phyloP scores from a whole-genome alignment of 2,329 filamentous ascomycete species.

The Trichoderma gracile region DNA sequence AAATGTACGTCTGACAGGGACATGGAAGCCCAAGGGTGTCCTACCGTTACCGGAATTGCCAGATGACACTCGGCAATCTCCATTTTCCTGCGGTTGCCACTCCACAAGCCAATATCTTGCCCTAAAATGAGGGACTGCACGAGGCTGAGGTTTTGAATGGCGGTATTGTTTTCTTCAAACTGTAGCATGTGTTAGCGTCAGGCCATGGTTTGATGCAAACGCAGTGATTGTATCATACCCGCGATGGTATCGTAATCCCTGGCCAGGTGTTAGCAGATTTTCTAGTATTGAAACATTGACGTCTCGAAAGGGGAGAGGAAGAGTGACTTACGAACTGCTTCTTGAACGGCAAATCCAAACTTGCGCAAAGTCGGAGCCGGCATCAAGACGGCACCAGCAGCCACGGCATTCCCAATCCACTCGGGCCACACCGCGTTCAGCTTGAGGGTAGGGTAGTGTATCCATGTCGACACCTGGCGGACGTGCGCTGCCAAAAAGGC shows the following conservation, averaged over 20 bases:
- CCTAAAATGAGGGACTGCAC: conserved; percentile 52
- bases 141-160: conserved; percentile 49
- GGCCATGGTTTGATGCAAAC: neutral
- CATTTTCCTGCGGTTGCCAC: conserved; percentile 57
- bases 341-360: conserved; percentile 59
- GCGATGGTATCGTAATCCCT: conserved; percentile 37
- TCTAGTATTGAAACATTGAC: neutral
- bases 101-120: conserved; percentile 56
- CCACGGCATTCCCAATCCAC: conserved; percentile 59
- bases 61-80: conserved; percentile 56
- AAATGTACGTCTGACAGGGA: neutral
- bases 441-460: conserved; percentile 62
- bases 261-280: neutral
- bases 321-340: conserved; percentile 47
- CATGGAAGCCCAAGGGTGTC: conserved; percentile 22
- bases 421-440: conserved; percentile 58
- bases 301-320: neutral
- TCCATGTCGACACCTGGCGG: conserved; percentile 59
- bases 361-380: conserved; percentile 60
- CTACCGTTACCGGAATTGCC: conserved; percentile 48
- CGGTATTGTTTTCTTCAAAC: conserved; percentile 53
- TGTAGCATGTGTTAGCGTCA: conserved; percentile 30
- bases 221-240: conserved; percentile 31
- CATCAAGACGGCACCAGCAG: conserved; percentile 61
- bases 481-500: conserved; percentile 59